Percentiles rank a stretch among this genome's conserved stretches.
Conservation (phyloP, 768 basidiomycete species). For the Suillus weaverae region DNA sequence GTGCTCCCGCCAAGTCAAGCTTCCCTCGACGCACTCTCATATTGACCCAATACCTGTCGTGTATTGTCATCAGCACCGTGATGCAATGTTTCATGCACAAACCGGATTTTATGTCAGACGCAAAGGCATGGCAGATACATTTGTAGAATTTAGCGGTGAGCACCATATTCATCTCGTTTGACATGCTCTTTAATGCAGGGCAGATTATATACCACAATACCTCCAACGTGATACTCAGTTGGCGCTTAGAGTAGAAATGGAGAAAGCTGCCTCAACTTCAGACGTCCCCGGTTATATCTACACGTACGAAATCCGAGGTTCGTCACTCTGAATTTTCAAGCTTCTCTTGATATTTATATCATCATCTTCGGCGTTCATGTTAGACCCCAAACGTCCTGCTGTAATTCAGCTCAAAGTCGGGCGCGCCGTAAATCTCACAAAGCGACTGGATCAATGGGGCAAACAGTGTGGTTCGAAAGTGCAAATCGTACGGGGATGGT, state of each 20-base stretch:
- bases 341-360: slow-evolving; percentile 10
- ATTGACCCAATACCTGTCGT: slow-evolving; percentile 32
- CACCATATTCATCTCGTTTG: slow-evolving; percentile 4
- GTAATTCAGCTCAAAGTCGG: slow-evolving; percentile 76
- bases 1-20: slow-evolving; percentile 61
- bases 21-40: slow-evolving; percentile 28
- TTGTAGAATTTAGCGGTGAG: slow-evolving; percentile 60
- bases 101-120: slow-evolving; percentile 59
- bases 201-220: slow-evolving; percentile 73
- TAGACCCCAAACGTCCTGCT: slow-evolving; percentile 36
- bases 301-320: slow-evolving; percentile 76
- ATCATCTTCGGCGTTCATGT: neutral
- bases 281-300: slow-evolving; percentile 82
- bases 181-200: slow-evolving; percentile 9
- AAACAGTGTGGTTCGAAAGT: slow-evolving; percentile 80
- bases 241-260: slow-evolving; percentile 55
- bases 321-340: slow-evolving; percentile 15
- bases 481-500: slow-evolving; percentile 72
- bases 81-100: slow-evolving; percentile 46
- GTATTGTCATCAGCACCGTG: slow-evolving; percentile 68
- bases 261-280: slow-evolving; percentile 47
- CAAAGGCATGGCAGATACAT: slow-evolving; percentile 37
- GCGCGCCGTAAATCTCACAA: slow-evolving; percentile 68
- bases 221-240: slow-evolving; percentile 60
- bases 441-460: slow-evolving; percentile 76